Conservation (phyloP, 805 yeast species). For the Candida insectorum region DNA sequence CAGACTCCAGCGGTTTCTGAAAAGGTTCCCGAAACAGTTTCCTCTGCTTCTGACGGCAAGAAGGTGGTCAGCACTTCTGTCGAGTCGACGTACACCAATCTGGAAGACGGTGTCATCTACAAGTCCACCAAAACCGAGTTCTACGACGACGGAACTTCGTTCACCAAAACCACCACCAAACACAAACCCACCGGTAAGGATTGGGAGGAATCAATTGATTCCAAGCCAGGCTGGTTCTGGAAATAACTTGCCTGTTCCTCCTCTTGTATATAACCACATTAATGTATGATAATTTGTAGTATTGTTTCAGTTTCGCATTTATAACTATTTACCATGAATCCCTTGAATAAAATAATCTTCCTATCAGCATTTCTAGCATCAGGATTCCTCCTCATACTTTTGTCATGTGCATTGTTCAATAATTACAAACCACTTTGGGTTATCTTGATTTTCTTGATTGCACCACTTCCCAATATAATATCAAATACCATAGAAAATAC, state of each 20-base stretch:
- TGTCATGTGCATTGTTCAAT: slow-evolving; percentile 44
- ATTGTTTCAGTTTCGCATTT: background rate
- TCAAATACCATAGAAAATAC: slow-evolving; percentile 33
- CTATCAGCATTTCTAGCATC: slow-evolving; percentile 44
- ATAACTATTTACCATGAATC: slow-evolving; percentile 28
- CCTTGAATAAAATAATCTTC: slow-evolving; percentile 45
- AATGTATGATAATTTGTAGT: background rate
- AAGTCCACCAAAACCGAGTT: slow-evolving; percentile 31
- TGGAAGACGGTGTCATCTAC: slow-evolving; percentile 24
- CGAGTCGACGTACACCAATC: slow-evolving; percentile 15
- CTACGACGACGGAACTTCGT: slow-evolving; percentile 35
- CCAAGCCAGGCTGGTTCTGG: slow-evolving; percentile 24
- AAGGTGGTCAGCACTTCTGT: slow-evolving; percentile 8
- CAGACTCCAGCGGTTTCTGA: background rate
- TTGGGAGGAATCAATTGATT: slow-evolving; percentile 25
- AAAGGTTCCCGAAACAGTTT: background rate
- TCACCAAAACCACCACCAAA: slow-evolving; percentile 26
- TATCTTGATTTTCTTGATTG: slow-evolving; percentile 38
- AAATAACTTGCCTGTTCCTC: slow-evolving; percentile 7
- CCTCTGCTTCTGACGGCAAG: background rate
- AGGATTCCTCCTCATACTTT: slow-evolving; percentile 40
- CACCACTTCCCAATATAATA: slow-evolving; percentile 44
- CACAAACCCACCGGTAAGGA: slow-evolving; percentile 27
- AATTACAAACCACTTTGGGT: slow-evolving; percentile 44
- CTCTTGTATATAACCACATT: background rate